Percentiles rank a stretch among this genome's conserved stretches.
These are phyloP conservation scores for Cinnamomum micranthum DNA, from an alignment of 164 flowering plant species.

Conservation along the genomic window DNA sequence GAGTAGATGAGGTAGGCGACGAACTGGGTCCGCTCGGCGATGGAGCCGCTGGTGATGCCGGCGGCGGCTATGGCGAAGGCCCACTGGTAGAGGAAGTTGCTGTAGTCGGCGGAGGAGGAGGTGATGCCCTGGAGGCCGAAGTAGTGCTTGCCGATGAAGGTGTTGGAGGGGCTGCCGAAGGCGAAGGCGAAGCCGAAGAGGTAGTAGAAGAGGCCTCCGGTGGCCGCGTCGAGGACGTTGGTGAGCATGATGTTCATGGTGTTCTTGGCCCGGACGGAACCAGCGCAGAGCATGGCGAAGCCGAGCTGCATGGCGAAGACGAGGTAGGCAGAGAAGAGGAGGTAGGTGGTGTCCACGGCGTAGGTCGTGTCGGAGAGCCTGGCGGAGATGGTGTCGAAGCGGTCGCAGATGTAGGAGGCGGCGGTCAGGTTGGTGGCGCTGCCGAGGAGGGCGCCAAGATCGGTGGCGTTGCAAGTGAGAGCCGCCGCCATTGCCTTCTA, in stretches of 20 bases:
- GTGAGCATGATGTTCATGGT: slow-evolving; percentile 55
- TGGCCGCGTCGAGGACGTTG: slow-evolving; percentile 46
- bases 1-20: slow-evolving; percentile 68
- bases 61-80: slow-evolving; percentile 81
- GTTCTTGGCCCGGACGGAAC: slow-evolving; percentile 52
- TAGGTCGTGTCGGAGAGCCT: slow-evolving; percentile 19
- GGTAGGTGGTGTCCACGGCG: slow-evolving; percentile 39
- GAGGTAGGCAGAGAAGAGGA: slow-evolving; percentile 48
- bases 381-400: slow-evolving; percentile 14
- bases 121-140: slow-evolving; percentile 51
- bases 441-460: slow-evolving; percentile 28
- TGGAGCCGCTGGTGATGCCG: slow-evolving; percentile 70
- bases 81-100: slow-evolving; percentile 63
- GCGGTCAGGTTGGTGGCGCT: slow-evolving; percentile 14
- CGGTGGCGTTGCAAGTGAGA: slow-evolving; percentile 26
- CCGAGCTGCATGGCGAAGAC: slow-evolving; percentile 53
- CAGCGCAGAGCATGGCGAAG: slow-evolving; percentile 57
- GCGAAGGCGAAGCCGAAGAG: slow-evolving; percentile 47
- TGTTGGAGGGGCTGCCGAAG: slow-evolving; percentile 26
- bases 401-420: slow-evolving; percentile 32
- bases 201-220: slow-evolving; percentile 46
- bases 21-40: slow-evolving; percentile 78
- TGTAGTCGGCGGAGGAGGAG: slow-evolving; percentile 27
- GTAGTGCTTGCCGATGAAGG: slow-evolving; percentile 40
- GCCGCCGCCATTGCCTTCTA: slow-evolving; percentile 27